Conservation (phyloP, 306 rosid genomes). For the Cucurbita argyrosperma region DNA sequence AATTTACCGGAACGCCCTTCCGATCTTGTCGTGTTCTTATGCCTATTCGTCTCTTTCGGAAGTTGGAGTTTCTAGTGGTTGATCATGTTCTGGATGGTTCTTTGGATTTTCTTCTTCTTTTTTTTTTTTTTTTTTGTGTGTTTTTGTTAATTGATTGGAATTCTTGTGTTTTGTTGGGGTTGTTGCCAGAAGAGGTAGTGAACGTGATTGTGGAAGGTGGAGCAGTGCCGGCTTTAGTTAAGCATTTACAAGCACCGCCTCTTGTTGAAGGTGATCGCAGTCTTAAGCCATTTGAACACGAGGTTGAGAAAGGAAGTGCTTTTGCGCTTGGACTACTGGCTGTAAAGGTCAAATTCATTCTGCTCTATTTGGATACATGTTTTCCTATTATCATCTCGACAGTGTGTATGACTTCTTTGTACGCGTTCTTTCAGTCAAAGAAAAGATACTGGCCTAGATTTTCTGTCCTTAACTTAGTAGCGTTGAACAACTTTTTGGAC, state of each 20-base stretch:
- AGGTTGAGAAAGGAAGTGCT: conserved; percentile 96
- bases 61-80: conserved; percentile 6
- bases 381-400: not conserved
- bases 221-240: conserved; percentile 75
- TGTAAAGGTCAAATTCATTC: conserved; percentile 49
- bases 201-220: conserved; percentile 94
- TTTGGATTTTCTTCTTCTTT: not conserved
- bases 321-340: conserved; percentile 96
- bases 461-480: not conserved
- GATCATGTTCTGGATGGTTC: not conserved
- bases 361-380: not conserved
- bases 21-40: not conserved
- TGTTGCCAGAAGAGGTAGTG: conserved; percentile 69
- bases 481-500: not conserved
- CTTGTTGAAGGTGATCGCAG: conserved; percentile 26
- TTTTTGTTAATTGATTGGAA: not conserved
- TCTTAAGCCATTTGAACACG: conserved; percentile 69
- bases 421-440: not conserved
- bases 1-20: too few relatives aligned
- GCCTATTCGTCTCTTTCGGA: not conserved
- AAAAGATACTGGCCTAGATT: not conserved
- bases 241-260: conserved; percentile 79
- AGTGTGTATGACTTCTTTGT: not conserved
- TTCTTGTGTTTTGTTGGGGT: conserved; percentile 11
- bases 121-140: too few relatives aligned